phyloP scores from a whole-genome alignment of 805 yeast genomes.

The Geotrichum ghanense region DNA sequence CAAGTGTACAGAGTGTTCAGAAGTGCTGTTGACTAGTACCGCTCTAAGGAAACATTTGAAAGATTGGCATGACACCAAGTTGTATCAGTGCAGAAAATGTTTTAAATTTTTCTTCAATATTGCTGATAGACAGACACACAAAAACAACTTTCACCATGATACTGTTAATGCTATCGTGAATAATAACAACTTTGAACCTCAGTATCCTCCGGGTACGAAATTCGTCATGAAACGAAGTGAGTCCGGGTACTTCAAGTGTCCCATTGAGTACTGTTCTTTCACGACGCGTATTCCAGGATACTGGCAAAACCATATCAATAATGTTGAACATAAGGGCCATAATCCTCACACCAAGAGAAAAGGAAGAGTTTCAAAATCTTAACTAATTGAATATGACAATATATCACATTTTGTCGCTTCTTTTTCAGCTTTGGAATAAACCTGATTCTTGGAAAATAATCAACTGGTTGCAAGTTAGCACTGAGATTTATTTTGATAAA shows the following conservation, averaged over 20 bases:
- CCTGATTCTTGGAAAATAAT: no score
- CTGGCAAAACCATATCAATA: slow-evolving; percentile 19
- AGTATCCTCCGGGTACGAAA: slow-evolving; percentile 11
- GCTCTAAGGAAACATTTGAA: slow-evolving; percentile 17
- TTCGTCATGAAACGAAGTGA: slow-evolving; percentile 14
- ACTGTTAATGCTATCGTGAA: slow-evolving; percentile 13
- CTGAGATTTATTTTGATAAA: no score
- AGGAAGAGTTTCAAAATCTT: slow-evolving; percentile 6
- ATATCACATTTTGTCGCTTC: no score
- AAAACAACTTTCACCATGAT: slow-evolving; percentile 17
- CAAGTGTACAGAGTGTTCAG: slow-evolving; percentile 15
- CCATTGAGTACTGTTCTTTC: slow-evolving; percentile 17
- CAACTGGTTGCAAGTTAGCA: no score
- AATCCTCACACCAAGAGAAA: slow-evolving; percentile 19
- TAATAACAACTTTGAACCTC: slow-evolving; percentile 12
- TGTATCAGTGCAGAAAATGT: slow-evolving; percentile 18
- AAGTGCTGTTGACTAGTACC: slow-evolving; percentile 10
- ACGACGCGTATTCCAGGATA: slow-evolving; percentile 18
- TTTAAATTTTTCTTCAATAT: slow-evolving; percentile 17
- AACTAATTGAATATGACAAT: no score
- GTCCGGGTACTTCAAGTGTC: slow-evolving; percentile 17
- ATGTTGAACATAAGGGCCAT: slow-evolving; percentile 17
- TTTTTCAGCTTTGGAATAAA: no score
- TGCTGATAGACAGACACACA: slow-evolving; percentile 21
- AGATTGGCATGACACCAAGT: slow-evolving; percentile 11